These are phyloP conservation scores for Tubosaeta sp. DNA, from an alignment of 768 basidiomycete species.

Conservation along the genomic window DNA sequence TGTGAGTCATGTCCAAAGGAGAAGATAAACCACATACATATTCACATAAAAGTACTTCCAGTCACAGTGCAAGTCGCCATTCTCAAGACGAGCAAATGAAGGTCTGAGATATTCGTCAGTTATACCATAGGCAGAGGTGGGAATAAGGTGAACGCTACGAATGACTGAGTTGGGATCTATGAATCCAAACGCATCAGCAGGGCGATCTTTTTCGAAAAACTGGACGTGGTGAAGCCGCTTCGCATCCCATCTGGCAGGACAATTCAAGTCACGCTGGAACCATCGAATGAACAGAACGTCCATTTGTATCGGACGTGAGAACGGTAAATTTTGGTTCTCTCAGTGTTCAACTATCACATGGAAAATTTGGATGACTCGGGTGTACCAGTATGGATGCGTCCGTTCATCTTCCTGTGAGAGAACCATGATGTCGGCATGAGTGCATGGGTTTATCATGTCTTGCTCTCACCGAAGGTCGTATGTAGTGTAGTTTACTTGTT, in stretches of 20 bases:
- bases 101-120: constrained; percentile 3
- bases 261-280: constrained; percentile 29
- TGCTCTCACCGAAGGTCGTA: constrained; percentile 28
- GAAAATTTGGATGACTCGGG: constrained; percentile 7
- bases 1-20: not conserved
- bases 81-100: not conserved
- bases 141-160: constrained; percentile 39
- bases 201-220: not conserved
- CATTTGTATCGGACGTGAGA: constrained; percentile 18
- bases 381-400: constrained; percentile 39
- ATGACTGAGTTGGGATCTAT: constrained; percentile 41
- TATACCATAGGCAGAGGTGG: constrained; percentile 29
- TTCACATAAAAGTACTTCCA: constrained; percentile 32
- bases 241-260: constrained; percentile 21
- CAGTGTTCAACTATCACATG: constrained; percentile 11
- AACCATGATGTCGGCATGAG: constrained; percentile 35
- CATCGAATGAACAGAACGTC: constrained; percentile 42
- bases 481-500: constrained; percentile 25
- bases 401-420: constrained; percentile 19
- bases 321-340: not conserved
- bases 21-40: constrained; percentile 21
- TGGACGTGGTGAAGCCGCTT: not conserved
- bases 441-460: constrained; percentile 35
- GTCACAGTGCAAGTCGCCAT: not conserved
- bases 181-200: constrained; percentile 38